phyloP scores from a whole-genome alignment of 768 basidiomycete species.

The Cyclocybe aegerita region DNA sequence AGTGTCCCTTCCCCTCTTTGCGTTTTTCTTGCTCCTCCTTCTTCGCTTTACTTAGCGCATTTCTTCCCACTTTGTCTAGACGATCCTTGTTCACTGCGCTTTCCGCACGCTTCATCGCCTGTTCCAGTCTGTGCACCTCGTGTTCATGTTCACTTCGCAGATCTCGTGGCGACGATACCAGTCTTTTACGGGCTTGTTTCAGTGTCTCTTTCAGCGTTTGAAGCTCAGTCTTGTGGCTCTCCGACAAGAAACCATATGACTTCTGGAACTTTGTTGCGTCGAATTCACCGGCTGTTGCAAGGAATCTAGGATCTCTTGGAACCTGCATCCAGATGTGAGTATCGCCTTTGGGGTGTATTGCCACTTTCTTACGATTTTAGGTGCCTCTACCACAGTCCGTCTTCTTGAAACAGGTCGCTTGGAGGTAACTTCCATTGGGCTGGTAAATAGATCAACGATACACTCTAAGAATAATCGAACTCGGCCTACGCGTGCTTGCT shows the following conservation, averaged over 20 bases:
- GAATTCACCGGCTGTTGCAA: constrained; percentile 68
- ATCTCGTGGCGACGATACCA: constrained; percentile 60
- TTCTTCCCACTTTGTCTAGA: constrained; percentile 66
- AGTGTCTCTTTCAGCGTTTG: constrained; percentile 61
- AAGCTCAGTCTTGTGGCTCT: constrained; percentile 65
- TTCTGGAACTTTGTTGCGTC: constrained; percentile 61
- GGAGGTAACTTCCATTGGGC: constrained; percentile 80
- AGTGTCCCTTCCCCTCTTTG: constrained; percentile 74
- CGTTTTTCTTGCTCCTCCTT: constrained; percentile 67
- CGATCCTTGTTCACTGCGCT: constrained; percentile 74
- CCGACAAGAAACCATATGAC: constrained; percentile 75
- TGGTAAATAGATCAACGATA: constrained; percentile 25
- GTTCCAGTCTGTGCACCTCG: constrained; percentile 71
- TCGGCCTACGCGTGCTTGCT: constrained; percentile 85
- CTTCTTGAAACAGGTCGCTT: constrained; percentile 81
- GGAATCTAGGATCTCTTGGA: constrained; percentile 85
- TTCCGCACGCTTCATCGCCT: constrained; percentile 73
- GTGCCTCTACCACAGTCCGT: constrained; percentile 66
- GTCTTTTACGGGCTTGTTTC: constrained; percentile 64
- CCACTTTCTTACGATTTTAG: constrained; percentile 51
- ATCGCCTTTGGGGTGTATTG: not conserved
- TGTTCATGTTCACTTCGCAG: constrained; percentile 57
- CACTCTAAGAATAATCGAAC: not conserved
- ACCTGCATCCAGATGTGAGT: constrained; percentile 42
- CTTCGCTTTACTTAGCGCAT: constrained; percentile 55